Conservation (phyloP, 257 asterid genomes). For the Cordia subcordata region DNA sequence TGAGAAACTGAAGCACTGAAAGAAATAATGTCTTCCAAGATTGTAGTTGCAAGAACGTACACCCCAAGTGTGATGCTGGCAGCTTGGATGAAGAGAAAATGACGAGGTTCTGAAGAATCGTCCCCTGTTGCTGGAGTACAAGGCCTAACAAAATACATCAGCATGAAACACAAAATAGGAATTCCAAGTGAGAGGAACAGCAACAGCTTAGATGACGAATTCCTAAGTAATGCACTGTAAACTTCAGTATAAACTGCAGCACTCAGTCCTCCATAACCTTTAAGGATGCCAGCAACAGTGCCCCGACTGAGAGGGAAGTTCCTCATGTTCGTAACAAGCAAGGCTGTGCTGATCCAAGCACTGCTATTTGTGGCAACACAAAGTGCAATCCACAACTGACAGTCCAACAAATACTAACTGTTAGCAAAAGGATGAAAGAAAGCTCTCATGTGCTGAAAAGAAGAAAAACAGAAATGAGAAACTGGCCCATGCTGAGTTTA, state of each 20-base stretch:
- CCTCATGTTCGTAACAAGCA: slow-evolving; percentile 73
- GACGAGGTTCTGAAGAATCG: slow-evolving; percentile 42
- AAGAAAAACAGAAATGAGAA: neutral
- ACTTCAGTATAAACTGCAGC: slow-evolving; percentile 66
- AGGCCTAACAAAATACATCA: slow-evolving; percentile 62
- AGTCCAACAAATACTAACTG: slow-evolving; percentile 2
- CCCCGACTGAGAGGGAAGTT: slow-evolving; percentile 74
- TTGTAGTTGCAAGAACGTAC: slow-evolving; percentile 48
- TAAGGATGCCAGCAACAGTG: slow-evolving; percentile 64
- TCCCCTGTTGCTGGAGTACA: slow-evolving; percentile 61
- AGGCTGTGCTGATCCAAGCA: slow-evolving; percentile 68
- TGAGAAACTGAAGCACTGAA: slow-evolving; percentile 30
- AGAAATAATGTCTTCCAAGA: slow-evolving; percentile 33
- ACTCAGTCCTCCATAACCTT: slow-evolving; percentile 67
- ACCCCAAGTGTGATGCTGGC: slow-evolving; percentile 59
- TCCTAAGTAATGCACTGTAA: slow-evolving; percentile 41
- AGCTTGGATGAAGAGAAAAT: slow-evolving; percentile 55
- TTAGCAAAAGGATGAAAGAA: neutral
- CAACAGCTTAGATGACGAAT: slow-evolving; percentile 50
- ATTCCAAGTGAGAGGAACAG: slow-evolving; percentile 51
- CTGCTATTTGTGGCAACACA: slow-evolving; percentile 55
- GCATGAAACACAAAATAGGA: slow-evolving; percentile 42
- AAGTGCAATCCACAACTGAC: slow-evolving; percentile 65
- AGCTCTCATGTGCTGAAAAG: neutral
- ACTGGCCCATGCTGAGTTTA: no score